Evolutionary conservation across 352 stramenopile species (phyloP).

Genomic region (Phytophthora citrophthora): DNA sequence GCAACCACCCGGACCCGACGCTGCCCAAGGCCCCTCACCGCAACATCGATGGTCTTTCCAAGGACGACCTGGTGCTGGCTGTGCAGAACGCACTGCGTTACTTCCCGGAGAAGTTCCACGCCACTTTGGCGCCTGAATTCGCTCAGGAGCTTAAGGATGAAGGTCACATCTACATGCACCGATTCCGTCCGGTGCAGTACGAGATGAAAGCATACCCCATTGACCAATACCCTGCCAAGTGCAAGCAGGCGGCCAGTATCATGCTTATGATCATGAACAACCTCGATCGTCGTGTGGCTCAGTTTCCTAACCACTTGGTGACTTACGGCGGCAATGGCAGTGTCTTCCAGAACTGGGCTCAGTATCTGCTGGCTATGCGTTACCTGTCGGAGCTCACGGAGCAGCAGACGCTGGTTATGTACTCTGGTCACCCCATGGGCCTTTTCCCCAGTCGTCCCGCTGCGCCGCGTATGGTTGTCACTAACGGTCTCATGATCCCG

Average conservation of each 20-base stretch:
- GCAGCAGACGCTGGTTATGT: constrained; percentile 91
- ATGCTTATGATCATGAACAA: constrained; percentile 95
- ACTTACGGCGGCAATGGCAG: constrained; percentile 91
- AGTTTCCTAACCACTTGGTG: constrained; percentile 89
- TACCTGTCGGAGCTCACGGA: constrained; percentile 90
- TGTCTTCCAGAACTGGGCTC: constrained; percentile 91
- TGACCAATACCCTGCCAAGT: constrained; percentile 72
- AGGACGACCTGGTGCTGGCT: constrained; percentile 73
- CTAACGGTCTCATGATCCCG: constrained; percentile 91
- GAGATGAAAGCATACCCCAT: constrained; percentile 92
- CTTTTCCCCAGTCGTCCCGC: constrained; percentile 82
- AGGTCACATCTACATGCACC: constrained; percentile 93
- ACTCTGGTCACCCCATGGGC: constrained; percentile 89
- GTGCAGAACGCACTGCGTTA: constrained; percentile 90
- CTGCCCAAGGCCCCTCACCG: constrained; percentile 65
- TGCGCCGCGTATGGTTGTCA: constrained; percentile 85
- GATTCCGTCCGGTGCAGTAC: constrained; percentile 83
- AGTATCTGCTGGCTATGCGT: constrained; percentile 89
- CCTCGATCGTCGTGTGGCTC: constrained; percentile 82
- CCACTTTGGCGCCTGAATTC: constrained; percentile 79
- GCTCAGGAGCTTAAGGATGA: constrained; percentile 88
- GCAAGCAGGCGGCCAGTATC: constrained; percentile 79
- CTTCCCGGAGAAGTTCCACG: constrained; percentile 80
- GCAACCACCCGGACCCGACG: constrained; percentile 52
- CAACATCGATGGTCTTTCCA: constrained; percentile 55